Base-by-base conservation (phyloP, 352 stramenopile species). In the Blastocystis sp. region DNA sequence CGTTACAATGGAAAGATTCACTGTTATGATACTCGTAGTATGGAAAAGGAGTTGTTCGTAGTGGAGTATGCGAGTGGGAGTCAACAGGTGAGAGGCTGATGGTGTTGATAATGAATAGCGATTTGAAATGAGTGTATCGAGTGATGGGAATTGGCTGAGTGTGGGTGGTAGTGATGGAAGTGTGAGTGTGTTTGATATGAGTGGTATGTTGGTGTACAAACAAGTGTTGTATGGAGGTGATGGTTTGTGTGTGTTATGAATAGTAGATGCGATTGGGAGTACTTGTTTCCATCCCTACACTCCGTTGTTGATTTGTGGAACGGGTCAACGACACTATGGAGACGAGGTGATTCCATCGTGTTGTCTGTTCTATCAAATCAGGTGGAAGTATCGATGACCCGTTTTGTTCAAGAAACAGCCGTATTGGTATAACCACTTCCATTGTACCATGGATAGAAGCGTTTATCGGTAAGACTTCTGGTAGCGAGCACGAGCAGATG, bases 391-490 rank as follows among this genome's bases (percentile, higher is more conserved):
- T 42, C 10, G 62, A 40, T 69, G 1, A 10, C 62, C 11, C 38
- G 19, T 69, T 69, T 69, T 19, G n/a, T 69, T 10, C 19, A 69
- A 10, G n/a, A n/a, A n/a, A 63, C 57, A 63, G 0, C 14, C 0
- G 7, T 19, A 11, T 19, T 28, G 38, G n/a, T 69, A 10, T 10
- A 69, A 69, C 62, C 62, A 79, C 69, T 79, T 63, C 52, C 52
- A 64, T 79, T 79, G 24, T 63, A 63, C 43, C 11, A 79, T 60
- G 11, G 19, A 34, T 24, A 19, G 9, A 77, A 77, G 6, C 11
- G 11, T 60, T 77, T 77, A 74, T 74, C 64, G 64, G 64, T 74
- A 74, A 54, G 64, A 74, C 64, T 74, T 74, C 64, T 74, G 64
- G 64, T 74, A 74, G 28, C 28, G 28, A 34, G 28, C 28, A 34